A percentile compares a stretch with the other conserved stretches of the same genome.
Conservation (phyloP, 768 basidiomycete genomes). For the Boletales sp. region DNA sequence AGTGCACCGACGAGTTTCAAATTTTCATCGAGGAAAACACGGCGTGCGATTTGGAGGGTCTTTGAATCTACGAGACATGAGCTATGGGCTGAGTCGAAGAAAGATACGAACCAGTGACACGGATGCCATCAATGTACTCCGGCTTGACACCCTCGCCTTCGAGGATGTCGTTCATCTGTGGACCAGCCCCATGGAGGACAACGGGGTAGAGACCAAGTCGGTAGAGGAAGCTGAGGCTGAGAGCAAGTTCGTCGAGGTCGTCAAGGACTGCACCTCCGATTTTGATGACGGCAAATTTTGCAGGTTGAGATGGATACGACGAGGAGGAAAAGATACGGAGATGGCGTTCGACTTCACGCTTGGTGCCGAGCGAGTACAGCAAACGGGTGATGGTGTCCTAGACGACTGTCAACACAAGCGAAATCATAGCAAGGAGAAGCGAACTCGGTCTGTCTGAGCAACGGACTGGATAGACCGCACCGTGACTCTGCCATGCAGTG, state of each 20-base stretch:
- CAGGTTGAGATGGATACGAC: constrained; percentile 82
- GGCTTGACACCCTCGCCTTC: constrained; percentile 91
- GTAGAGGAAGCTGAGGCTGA: constrained; percentile 94
- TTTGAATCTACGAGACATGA: constrained; percentile 63
- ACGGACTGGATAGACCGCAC: constrained; percentile 53
- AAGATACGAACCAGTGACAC: constrained; percentile 76
- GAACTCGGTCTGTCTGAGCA: constrained; percentile 72
- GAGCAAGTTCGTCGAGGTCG: constrained; percentile 88
- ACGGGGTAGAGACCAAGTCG: constrained; percentile 98
- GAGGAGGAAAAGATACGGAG: constrained; percentile 97
- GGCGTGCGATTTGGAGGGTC: constrained; percentile 90
- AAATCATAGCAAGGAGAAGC: background rate
- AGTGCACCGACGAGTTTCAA: constrained; percentile 90
- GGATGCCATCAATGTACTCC: constrained; percentile 96
- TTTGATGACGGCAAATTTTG: constrained; percentile 97
- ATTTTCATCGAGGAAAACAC: constrained; percentile 97
- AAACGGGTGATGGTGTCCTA: constrained; percentile 97
- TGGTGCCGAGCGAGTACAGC: constrained; percentile 94
- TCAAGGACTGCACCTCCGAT: constrained; percentile 95
- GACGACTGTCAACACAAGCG: background rate
- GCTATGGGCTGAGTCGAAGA: background rate
- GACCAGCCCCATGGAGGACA: constrained; percentile 94
- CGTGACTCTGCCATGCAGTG: constrained; percentile 36
- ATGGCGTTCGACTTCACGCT: constrained; percentile 97
- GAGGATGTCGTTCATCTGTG: constrained; percentile 91